Conservation (phyloP, 2,329 filamentous ascomycete species). For the Ceratocystis colombiana region DNA sequence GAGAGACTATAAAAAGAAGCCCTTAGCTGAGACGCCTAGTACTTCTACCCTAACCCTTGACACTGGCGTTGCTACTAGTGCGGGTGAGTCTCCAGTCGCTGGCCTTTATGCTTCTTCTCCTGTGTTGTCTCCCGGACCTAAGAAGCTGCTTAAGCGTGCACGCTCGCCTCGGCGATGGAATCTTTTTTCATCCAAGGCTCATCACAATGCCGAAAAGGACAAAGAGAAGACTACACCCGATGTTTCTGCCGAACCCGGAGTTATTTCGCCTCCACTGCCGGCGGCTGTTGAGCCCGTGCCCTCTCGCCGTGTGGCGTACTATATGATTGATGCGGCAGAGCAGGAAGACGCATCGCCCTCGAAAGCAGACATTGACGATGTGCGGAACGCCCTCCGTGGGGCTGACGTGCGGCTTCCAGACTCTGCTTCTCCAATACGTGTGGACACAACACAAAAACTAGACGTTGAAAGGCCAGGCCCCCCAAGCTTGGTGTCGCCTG, state of each 20-base stretch:
- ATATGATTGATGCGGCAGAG: constrained; percentile 51
- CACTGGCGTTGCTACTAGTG: neutral
- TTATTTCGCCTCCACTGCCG: constrained; percentile 34
- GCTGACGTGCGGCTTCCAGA: constrained; percentile 40
- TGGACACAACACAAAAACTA: neutral
- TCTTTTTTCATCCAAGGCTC: constrained; percentile 46
- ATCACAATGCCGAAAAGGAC: constrained; percentile 32
- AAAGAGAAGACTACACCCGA: neutral
- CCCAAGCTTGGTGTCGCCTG: constrained; percentile 47
- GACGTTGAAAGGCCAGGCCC: neutral
- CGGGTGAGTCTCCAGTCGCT: constrained; percentile 7
- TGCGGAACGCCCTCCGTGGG: constrained; percentile 15
- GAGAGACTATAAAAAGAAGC: neutral
- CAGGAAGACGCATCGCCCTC: constrained; percentile 32
- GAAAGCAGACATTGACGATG: constrained; percentile 18
- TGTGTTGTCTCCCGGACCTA: constrained; percentile 32
- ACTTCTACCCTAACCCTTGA: neutral
- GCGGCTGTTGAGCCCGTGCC: constrained; percentile 42
- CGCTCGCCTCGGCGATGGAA: constrained; percentile 54
- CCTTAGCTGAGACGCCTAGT: neutral
- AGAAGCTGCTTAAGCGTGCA: constrained; percentile 47
- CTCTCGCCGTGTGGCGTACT: constrained; percentile 46
- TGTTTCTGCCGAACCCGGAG: constrained; percentile 26
- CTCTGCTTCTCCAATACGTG: neutral
- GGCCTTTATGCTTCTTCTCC: neutral